Percentiles rank a stretch among this genome's conserved stretches.
phyloP scores from a whole-genome alignment of 2,329 filamentous ascomycete genomes.

The Ophiostoma perfectum region DNA sequence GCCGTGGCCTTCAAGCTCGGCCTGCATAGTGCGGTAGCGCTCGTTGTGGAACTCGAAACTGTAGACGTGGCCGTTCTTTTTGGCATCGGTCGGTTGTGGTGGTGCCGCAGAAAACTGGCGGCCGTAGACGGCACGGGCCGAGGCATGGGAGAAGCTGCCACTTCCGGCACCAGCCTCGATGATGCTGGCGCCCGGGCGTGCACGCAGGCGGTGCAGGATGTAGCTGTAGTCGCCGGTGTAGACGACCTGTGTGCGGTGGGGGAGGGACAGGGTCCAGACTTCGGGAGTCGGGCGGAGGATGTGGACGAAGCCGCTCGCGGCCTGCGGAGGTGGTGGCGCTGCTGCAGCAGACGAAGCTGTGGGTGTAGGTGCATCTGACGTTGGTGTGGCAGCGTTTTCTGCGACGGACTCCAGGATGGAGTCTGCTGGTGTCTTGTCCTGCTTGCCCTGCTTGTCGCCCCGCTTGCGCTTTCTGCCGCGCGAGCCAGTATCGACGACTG shows the following conservation, averaged over 20 bases:
- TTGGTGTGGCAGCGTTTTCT: neutral
- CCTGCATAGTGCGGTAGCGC: slow-evolving; percentile 61
- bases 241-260: slow-evolving; percentile 78
- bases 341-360: neutral
- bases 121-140: slow-evolving; percentile 69
- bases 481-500: slow-evolving; percentile 86
- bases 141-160: slow-evolving; percentile 77
- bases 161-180: slow-evolving; percentile 80
- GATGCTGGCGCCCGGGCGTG: slow-evolving; percentile 63
- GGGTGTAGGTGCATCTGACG: neutral
- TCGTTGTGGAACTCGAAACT: slow-evolving; percentile 78
- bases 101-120: neutral
- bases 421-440: slow-evolving; percentile 8
- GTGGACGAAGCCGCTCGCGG: slow-evolving; percentile 68
- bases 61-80: slow-evolving; percentile 60
- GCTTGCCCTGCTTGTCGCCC: neutral
- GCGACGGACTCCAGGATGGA: slow-evolving; percentile 20
- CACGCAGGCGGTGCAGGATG: slow-evolving; percentile 69
- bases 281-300: slow-evolving; percentile 74
- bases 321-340: slow-evolving; percentile 36
- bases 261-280: slow-evolving; percentile 73
- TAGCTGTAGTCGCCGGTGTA: slow-evolving; percentile 87
- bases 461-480: slow-evolving; percentile 64
- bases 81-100: neutral
- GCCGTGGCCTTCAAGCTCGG: slow-evolving; percentile 64